Evolutionary conservation across 139 green algal species (phyloP).

Genomic region (Astrephomene gubernaculifera): DNA sequence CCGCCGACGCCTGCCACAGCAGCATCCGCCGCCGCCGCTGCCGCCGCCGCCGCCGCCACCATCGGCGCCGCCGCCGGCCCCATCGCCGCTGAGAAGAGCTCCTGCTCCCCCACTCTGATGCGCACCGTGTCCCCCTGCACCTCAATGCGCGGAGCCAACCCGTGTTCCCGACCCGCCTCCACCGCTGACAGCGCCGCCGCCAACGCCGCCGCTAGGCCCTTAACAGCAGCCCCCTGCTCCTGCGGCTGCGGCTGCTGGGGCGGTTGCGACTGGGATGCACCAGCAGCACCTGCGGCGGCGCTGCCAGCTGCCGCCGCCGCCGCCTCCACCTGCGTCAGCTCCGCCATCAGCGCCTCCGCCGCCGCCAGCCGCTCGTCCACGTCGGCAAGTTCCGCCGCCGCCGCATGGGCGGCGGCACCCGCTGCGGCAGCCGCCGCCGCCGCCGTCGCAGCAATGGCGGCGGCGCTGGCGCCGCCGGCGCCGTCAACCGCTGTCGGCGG

Average conservation of each 20-base stretch:
- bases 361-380: not conserved
- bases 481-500: not conserved
- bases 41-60: not conserved
- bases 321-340: not conserved
- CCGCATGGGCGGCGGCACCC: not conserved
- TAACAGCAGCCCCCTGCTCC: not conserved
- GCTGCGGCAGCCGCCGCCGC: not conserved
- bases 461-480: not conserved
- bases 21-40: not conserved
- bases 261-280: not conserved
- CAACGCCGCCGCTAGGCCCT: not conserved
- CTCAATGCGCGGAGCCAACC: not conserved
- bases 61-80: not conserved
- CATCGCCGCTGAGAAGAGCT: not conserved
- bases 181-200: conserved; percentile 9
- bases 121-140: not conserved
- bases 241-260: not conserved
- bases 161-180: not conserved
- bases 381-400: not conserved
- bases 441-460: not conserved
- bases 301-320: not conserved
- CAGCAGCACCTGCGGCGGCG: not conserved
- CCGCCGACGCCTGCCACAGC: not conserved
- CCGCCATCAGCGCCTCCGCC: not conserved
- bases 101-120: not conserved